Base-by-base conservation (phyloP, 257 asterid species). In the Coffea canephora region DNA sequence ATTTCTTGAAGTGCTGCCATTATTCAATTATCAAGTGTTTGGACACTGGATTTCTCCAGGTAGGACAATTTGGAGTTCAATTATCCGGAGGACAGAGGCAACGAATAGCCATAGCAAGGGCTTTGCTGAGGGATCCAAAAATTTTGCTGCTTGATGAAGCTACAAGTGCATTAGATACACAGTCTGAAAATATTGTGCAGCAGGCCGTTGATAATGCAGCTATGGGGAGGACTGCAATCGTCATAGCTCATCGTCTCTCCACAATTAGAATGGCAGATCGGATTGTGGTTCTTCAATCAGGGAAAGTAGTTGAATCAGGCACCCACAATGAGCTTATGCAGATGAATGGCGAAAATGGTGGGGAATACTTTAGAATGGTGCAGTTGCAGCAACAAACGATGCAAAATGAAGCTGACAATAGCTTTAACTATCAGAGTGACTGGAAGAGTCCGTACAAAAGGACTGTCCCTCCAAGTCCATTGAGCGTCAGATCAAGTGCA, bases 41-140 rank as follows among this genome's bases (percentile, higher is more conserved):
- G 23, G 73, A 36, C 39, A 61, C 69, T 65, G 74, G 59, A 79
- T 80, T 75, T 77, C 65, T 82, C 31, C 88, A 92, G 96, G 97
- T 92, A 77, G 97, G 97, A 9, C 94, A 91, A 79, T 91, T 86
- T 77, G 97, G 97, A 68, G 83, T 91, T 39, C 96, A 92, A 81
- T 74, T 92, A 80, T 92, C 97, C 3, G 97, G 97, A 36, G 97
- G 97, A 34, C 97, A 92, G 85, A 92, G 91, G 89, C 97, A 92
- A 74, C 82, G 94, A 78, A 91, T 92, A 84, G 97, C 97, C 49
- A 91, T 92, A 84, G 97, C 96, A 57, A 85, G 97, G 74, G 97
- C 97, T 19, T 74, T 92, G 86, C 89, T 92, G 81, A 87, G 96
- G 77, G 83, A 90, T 46, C 97, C 97, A 31, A 92, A 90, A 81